Base-by-base conservation (phyloP, 768 basidiomycete genomes). In the Kwoniella botswanensis region DNA sequence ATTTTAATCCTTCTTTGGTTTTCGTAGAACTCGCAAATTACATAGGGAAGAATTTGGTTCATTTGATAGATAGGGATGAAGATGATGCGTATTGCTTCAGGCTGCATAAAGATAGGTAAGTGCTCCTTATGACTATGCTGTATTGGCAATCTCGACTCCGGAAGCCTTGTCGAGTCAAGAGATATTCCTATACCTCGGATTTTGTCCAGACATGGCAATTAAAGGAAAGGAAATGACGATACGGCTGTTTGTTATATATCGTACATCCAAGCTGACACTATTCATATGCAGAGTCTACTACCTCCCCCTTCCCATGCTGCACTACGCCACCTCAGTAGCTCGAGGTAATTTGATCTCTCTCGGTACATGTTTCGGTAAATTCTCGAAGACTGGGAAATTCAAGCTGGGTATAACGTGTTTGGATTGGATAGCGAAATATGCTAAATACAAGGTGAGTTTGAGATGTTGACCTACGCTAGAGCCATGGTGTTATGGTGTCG, bases 301-400 rank as follows among this genome's bases (percentile, higher is more conserved):
- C 87, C 94, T 94, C 67, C 95, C 97, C 4, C 93, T 98, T 78
- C 89, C 92, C 0, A 92, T 93, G 10, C 96, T 98, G 90, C 92
- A 93, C 61, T 88, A 96, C 24, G 91, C 91, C 60, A 94, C 94
- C 63, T 95, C 93, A 0, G 89, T 98, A 63, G 94, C 96, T 22
- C 88, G 96, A 58, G 91, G 92, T 42, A 97, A 94, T 80, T 90
- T 99, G 69, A 87, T 98, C 82, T 92, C 91, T 68, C 87, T 98
- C 22, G 97, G 97, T 53, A 98, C 94, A 72, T 98, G 95, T 85
- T 91, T 98, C 73, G 97, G 97, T 73, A 98, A 97, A 83, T 99
- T 98, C 86, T 92, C 90, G 82, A 98, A 98, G 87, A 89, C 90
- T 62, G 94, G 94, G 69, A 98, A 98, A 83, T 99, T 99, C 88